Percentiles rank a stretch among this genome's conserved stretches.
Conservation (phyloP, 2,329 filamentous ascomycete species). For the Macrophomina phaseolina region DNA sequence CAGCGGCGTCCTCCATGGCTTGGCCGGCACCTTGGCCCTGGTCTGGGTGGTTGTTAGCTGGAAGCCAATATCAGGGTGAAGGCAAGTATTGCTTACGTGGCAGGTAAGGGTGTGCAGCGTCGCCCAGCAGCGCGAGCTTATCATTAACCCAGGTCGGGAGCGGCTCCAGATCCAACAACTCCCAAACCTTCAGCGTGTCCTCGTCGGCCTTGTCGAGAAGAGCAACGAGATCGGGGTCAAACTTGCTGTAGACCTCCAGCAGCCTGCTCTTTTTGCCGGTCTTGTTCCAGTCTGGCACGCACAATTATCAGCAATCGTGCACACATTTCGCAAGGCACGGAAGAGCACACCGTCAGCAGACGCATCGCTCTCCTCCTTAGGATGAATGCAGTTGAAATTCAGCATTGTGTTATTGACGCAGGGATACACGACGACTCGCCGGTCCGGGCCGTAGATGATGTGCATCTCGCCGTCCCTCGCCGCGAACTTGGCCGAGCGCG, state of each 20-base stretch:
- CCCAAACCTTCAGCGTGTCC: conserved; percentile 46
- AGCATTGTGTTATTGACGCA: conserved; percentile 53
- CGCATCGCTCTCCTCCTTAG: conserved; percentile 34
- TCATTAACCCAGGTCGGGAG: conserved; percentile 62
- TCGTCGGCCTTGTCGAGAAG: conserved; percentile 48
- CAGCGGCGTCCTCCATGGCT: conserved; percentile 71
- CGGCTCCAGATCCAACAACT: conserved; percentile 59
- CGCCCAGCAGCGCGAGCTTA: conserved; percentile 65
- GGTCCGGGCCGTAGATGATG: conserved; percentile 52
- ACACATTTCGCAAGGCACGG: not conserved
- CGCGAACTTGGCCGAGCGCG: conserved; percentile 46
- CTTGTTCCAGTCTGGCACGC: conserved; percentile 42
- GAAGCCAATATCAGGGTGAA: conserved; percentile 16
- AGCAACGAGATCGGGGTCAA: conserved; percentile 43
- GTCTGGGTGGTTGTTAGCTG: conserved; percentile 38
- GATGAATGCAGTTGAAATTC: conserved; percentile 54
- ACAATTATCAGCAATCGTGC: not conserved
- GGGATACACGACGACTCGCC: conserved; percentile 56
- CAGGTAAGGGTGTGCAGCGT: conserved; percentile 72
- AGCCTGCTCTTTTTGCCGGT: conserved; percentile 44
- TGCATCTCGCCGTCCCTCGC: conserved; percentile 47
- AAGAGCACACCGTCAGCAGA: conserved; percentile 2
- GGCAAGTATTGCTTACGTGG: conserved; percentile 55
- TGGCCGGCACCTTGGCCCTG: conserved; percentile 67
- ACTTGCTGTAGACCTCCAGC: conserved; percentile 48